phyloP scores from a whole-genome alignment of 768 basidiomycete genomes.

The Tricholoma hemisulphureum region DNA sequence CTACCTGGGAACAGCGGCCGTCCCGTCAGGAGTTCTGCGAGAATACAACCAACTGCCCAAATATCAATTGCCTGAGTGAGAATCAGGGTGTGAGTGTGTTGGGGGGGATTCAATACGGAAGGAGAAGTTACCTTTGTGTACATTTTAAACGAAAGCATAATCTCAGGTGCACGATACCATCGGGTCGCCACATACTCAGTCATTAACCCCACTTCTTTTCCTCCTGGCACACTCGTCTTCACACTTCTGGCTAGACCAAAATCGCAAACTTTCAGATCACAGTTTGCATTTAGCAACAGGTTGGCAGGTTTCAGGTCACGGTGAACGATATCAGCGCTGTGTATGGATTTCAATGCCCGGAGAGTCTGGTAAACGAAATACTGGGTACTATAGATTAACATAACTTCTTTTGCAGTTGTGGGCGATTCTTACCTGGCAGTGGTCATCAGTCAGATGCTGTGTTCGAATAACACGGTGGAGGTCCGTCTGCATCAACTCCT shows the following conservation, averaged over 20 bases:
- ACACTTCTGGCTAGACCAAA: constrained; percentile 91
- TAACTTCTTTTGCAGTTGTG: neutral
- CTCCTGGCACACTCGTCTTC: constrained; percentile 79
- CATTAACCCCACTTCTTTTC: constrained; percentile 86
- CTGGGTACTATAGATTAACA: constrained; percentile 34
- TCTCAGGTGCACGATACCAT: constrained; percentile 98
- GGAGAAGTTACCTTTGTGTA: constrained; percentile 73
- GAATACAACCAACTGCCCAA: constrained; percentile 84
- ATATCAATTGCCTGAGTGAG: constrained; percentile 70
- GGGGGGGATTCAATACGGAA: neutral
- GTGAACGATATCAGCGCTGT: constrained; percentile 94
- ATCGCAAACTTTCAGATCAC: constrained; percentile 93
- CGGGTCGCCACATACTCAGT: constrained; percentile 97
- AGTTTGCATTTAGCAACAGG: constrained; percentile 92
- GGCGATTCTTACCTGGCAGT: constrained; percentile 58
- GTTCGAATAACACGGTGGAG: constrained; percentile 90
- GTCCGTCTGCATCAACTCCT: constrained; percentile 90
- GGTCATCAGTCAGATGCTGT: constrained; percentile 88
- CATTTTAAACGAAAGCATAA: constrained; percentile 99
- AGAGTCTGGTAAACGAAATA: constrained; percentile 94
- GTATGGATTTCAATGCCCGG: constrained; percentile 92
- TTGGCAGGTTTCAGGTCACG: constrained; percentile 98
- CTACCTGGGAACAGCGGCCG: constrained; percentile 96
- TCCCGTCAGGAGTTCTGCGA: constrained; percentile 93
- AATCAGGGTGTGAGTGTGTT: constrained; percentile 1